Evolutionary conservation across 2,329 filamentous ascomycete species (phyloP).

Genomic region (Aotearoamyces nothofagi): DNA sequence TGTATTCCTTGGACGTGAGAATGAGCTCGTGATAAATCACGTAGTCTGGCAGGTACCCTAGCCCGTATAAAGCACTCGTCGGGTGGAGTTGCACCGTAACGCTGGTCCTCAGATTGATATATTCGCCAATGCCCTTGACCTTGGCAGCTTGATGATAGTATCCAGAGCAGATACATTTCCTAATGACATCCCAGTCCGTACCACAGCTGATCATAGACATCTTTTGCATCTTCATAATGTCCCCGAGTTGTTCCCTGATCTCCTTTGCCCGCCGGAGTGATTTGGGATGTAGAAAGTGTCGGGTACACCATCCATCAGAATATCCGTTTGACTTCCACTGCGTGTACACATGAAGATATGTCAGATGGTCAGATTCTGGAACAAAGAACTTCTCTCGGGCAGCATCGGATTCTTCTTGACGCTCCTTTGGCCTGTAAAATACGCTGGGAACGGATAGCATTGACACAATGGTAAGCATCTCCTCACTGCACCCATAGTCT

Average conservation of each 20-base stretch:
- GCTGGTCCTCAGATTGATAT: constrained; percentile 88
- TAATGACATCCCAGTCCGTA: constrained; percentile 91
- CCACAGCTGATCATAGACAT: constrained; percentile 80
- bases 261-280: constrained; percentile 82
- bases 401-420: constrained; percentile 89
- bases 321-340: constrained; percentile 89
- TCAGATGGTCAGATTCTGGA: constrained; percentile 91
- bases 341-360: constrained; percentile 85
- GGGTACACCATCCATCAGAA: constrained; percentile 81
- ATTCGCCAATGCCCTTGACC: constrained; percentile 92
- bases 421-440: constrained; percentile 93
- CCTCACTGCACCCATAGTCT: constrained; percentile 85
- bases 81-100: constrained; percentile 91
- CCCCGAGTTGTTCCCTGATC: constrained; percentile 81
- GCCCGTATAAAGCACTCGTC: constrained; percentile 81
- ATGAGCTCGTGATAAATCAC: constrained; percentile 97
- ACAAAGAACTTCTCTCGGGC: constrained; percentile 98
- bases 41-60: constrained; percentile 90
- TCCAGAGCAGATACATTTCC: constrained; percentile 91
- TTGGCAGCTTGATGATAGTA: constrained; percentile 98
- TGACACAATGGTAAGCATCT: constrained; percentile 95
- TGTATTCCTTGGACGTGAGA: constrained; percentile 92
- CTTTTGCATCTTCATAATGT: constrained; percentile 90
- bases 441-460: constrained; percentile 96
- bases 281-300: constrained; percentile 93